Evolutionary conservation across 371 early-diverging fungal species (phyloP).

Genomic region (Mortierella sp.): DNA sequence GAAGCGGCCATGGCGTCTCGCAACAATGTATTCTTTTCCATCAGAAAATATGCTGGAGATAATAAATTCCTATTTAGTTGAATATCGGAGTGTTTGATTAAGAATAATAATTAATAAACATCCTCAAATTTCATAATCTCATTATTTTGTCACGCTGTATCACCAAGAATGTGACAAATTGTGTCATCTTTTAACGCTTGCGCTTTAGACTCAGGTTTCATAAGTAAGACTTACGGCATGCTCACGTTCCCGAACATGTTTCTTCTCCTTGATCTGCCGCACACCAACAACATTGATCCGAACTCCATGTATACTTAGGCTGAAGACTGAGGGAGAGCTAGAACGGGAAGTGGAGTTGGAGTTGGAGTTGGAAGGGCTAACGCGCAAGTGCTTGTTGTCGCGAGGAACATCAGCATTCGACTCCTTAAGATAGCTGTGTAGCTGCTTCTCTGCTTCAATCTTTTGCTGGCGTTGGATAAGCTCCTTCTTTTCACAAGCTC

Average conservation of each 20-base stretch:
- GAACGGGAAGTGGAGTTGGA: neutral
- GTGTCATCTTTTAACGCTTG: neutral
- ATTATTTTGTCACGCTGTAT: too few relatives aligned
- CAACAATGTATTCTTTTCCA: slow-evolving; percentile 35
- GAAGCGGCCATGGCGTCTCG: slow-evolving; percentile 43
- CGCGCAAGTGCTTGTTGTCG: slow-evolving; percentile 3
- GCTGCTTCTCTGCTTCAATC: neutral
- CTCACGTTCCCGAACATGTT: slow-evolving; percentile 51
- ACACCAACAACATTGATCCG: slow-evolving; percentile 50
- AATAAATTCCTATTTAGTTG: slow-evolving; percentile 35
- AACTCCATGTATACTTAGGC: slow-evolving; percentile 26
- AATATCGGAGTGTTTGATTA: neutral
- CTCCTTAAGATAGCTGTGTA: neutral
- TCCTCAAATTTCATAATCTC: too few relatives aligned
- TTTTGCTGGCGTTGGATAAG: neutral
- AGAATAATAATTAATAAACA: neutral
- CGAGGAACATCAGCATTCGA: neutral
- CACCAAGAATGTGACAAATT: neutral
- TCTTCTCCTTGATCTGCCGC: slow-evolving; percentile 27
- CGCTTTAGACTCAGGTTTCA: too few relatives aligned
- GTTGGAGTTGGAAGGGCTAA: neutral
- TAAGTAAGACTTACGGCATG: slow-evolving; percentile 36
- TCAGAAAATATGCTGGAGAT: slow-evolving; percentile 30
- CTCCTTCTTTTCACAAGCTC: slow-evolving; percentile 38
- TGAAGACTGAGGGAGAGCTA: neutral